phyloP scores from a whole-genome alignment of 495 filamentous ascomycete genomes.

The Lophiostoma macrostomum region DNA sequence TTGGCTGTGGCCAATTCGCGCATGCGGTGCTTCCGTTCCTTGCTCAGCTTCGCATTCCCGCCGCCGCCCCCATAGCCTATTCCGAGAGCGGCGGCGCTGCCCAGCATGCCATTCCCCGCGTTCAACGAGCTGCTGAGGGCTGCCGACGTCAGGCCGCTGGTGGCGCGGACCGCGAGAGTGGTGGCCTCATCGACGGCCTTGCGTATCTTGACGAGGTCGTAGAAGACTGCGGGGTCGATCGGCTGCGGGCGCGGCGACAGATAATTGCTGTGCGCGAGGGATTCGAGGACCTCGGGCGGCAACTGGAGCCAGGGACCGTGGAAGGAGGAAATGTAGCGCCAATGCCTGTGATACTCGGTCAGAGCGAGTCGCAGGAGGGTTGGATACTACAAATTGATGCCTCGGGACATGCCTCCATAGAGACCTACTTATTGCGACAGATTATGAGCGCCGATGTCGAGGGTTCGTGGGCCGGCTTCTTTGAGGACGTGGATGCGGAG shows the following conservation, averaged over 20 bases:
- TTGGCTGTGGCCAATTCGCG: conserved; percentile 73
- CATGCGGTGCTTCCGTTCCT: conserved; percentile 71
- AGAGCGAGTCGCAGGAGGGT: conserved; percentile 1
- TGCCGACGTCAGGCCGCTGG: conserved; percentile 64
- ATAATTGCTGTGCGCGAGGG: conserved; percentile 73
- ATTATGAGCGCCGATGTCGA: conserved; percentile 60
- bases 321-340: conserved; percentile 79
- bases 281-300: conserved; percentile 75
- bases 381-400: conserved; percentile 5
- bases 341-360: conserved; percentile 60
- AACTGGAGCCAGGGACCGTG: conserved; percentile 85
- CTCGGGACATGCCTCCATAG: conserved; percentile 30
- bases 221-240: conserved; percentile 77
- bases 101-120: conserved; percentile 53
- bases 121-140: conserved; percentile 49
- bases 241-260: conserved; percentile 68
- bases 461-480: conserved; percentile 38
- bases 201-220: conserved; percentile 76
- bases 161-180: conserved; percentile 70
- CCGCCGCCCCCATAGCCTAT: conserved; percentile 58
- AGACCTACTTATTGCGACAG: conserved; percentile 66
- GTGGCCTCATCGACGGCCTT: conserved; percentile 73
- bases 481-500: conserved; percentile 23
- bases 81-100: conserved; percentile 55
- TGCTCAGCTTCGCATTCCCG: conserved; percentile 63